Base-by-base conservation (phyloP, 495 filamentous ascomycete genomes). In the Beverwykella pulmonaria region DNA sequence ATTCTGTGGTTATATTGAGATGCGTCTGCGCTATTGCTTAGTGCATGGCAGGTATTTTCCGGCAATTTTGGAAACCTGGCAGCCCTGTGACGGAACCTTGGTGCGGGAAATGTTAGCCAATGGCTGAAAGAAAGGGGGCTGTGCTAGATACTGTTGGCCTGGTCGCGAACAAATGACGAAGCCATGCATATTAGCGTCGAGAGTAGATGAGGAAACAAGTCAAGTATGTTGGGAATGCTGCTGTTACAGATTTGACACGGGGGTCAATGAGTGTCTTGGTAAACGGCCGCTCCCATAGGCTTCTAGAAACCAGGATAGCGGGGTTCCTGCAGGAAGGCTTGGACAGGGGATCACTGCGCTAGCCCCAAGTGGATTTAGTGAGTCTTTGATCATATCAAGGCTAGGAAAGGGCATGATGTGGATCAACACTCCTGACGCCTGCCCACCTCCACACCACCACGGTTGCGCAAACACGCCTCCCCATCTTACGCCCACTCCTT, bases 101-200 rank as follows among this genome's bases (percentile, higher is more conserved):
- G 44, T 19, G 54, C 54, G 54, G 54, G 34, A 58, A 41, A 6
- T 29, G 14, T 58, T 34, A 44, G 54, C 54, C 54, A 46, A 58
- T 58, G 19, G 44, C 20, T 3, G 34, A 56, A 34, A 44, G 15
- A 9, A 58, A 27, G 22, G 54, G n/a, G 54, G 20, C 54, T 39
- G 20, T 14, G 54, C 54, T 34, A 4, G 26, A 4, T n/a, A 34
- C 12, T 29, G 53, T 29, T 14, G 23, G n/a, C 54, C 14, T n/a
- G 30, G 30, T 20, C 54, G 26, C 52, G 39, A 54, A 2, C 17
- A 30, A 14, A 54, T 54, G 52, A 54, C 52, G 52, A 32, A 7
- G 25, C 52, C 25, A 19, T 19, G 23, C 25, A 54, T 14, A 19
- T 32, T 5, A 7, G 6, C 10, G 17, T 29, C 8, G 14, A 29